Base-by-base conservation (phyloP, 768 basidiomycete genomes). In the Polyporus arcularius region DNA sequence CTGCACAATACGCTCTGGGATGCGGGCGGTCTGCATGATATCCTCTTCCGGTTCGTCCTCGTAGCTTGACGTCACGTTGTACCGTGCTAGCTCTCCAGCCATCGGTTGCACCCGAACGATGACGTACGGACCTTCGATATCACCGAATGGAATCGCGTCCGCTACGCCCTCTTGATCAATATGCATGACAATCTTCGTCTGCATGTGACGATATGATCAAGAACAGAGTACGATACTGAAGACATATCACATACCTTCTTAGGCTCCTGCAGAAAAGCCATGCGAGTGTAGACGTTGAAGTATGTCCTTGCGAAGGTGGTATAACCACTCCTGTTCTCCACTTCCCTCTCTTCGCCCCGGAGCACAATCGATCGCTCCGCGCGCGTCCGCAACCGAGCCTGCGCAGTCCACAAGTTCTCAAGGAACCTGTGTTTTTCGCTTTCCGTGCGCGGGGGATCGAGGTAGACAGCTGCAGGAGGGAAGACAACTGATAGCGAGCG, bases 141-240 rank as follows among this genome's bases (percentile, higher is more conserved):
- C 77, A 4, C 89, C 90, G 62, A 94, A 87, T 4, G 90, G 87
- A 58, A 96, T 80, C 2, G 87, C 84, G 66, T 92, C 89, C 7
- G 93, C 90, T 12, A 82, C 76, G 4, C 90, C 91, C 15, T 82
- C 68, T 16, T 87, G 82, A 71, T 96, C 94, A 56, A 98, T 85
- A 65, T 95, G 93, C 42, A 96, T 81, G 10, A 94, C 88, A 26
- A 94, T 84, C 77, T 95, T 96, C 31, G 88, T 89, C 94, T 96
- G 43, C 15, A 26, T 12, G 18, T 9, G 14, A n/a, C 66, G 7
- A 57, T 39, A 52, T 53, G 10, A 58, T 59, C 30, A 39, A 49
- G 54, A 48, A 47, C 50, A 55, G 48, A 26, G 30, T 46, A 15
- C 9, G 10, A 16, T 26, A 14, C 21, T 18, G 5, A 16, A 53